Conservation (phyloP, 805 yeast species). For the Starmerella bombi region DNA sequence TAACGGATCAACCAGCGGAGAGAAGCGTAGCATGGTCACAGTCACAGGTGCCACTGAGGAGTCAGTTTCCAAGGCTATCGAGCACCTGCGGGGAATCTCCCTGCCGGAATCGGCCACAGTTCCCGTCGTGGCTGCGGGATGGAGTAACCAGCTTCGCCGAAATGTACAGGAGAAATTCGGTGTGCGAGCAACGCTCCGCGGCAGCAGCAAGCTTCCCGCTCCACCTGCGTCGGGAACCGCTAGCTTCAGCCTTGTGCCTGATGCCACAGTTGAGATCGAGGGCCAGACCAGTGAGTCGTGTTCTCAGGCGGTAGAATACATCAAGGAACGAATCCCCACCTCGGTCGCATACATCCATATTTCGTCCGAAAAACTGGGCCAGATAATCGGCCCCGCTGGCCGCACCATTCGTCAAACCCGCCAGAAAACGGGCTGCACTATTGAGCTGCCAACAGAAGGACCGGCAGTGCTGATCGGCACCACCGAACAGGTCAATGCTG, state of each 20-base stretch:
- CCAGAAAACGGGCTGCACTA: slow-evolving; percentile 31
- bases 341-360: slow-evolving; percentile 52
- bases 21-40: slow-evolving; percentile 32
- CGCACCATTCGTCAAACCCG: slow-evolving; percentile 50
- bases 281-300: slow-evolving; percentile 40
- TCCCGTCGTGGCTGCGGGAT: slow-evolving; percentile 44
- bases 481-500: slow-evolving; percentile 10
- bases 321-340: slow-evolving; percentile 38
- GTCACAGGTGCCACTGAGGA: slow-evolving; percentile 53
- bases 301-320: slow-evolving; percentile 38
- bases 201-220: not conserved
- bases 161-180: slow-evolving; percentile 1
- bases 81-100: slow-evolving; percentile 40
- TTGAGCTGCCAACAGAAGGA: slow-evolving; percentile 14
- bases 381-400: slow-evolving; percentile 66
- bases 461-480: slow-evolving; percentile 11
- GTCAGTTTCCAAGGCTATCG: slow-evolving; percentile 43
- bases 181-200: not conserved
- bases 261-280: slow-evolving; percentile 26
- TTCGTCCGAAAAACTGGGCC: slow-evolving; percentile 31
- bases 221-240: not conserved
- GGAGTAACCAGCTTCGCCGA: slow-evolving; percentile 10
- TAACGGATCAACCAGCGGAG: slow-evolving; percentile 23
- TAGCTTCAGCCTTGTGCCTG: not conserved
- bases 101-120: slow-evolving; percentile 46